phyloP scores from a whole-genome alignment of 1,139 yeast genomes.

The Meyerozyma sp. region DNA sequence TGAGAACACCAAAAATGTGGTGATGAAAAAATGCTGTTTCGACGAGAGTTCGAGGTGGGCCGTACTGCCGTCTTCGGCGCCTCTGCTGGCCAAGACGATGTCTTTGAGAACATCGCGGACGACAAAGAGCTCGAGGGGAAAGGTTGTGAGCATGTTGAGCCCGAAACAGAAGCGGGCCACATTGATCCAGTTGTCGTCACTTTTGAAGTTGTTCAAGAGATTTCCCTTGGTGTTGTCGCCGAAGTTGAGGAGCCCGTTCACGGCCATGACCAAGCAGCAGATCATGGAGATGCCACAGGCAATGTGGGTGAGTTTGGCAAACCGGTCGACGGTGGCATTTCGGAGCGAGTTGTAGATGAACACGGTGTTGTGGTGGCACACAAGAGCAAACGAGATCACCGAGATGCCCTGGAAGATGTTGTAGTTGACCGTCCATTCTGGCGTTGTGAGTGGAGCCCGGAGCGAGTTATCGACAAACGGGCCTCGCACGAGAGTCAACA shows the following conservation, averaged over 20 bases:
- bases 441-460: conserved; percentile 41
- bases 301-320: conserved; percentile 73
- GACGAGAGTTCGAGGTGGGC: conserved; percentile 39
- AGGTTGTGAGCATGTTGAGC: conserved; percentile 87
- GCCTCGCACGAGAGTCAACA: conserved; percentile 69
- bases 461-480: conserved; percentile 49
- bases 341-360: conserved; percentile 81
- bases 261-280: conserved; percentile 74
- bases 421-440: conserved; percentile 53
- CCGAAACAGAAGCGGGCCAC: conserved; percentile 91
- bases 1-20: conserved; percentile 58
- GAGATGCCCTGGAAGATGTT: conserved; percentile 84
- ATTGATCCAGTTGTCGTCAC: conserved; percentile 67
- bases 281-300: conserved; percentile 79
- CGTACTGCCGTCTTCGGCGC: conserved; percentile 17
- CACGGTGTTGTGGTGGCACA: conserved; percentile 91
- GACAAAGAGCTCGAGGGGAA: conserved; percentile 87
- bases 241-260: conserved; percentile 73
- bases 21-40: conserved; percentile 57
- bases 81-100: conserved; percentile 31
- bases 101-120: conserved; percentile 81
- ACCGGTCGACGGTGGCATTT: conserved; percentile 70
- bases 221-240: conserved; percentile 81
- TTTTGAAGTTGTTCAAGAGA: conserved; percentile 77
- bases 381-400: conserved; percentile 89